Evolutionary conservation across 164 flowering plant species (phyloP), one percentile per base, ranked within the genome.

Genomic region (Vitis cinerea): DNA sequence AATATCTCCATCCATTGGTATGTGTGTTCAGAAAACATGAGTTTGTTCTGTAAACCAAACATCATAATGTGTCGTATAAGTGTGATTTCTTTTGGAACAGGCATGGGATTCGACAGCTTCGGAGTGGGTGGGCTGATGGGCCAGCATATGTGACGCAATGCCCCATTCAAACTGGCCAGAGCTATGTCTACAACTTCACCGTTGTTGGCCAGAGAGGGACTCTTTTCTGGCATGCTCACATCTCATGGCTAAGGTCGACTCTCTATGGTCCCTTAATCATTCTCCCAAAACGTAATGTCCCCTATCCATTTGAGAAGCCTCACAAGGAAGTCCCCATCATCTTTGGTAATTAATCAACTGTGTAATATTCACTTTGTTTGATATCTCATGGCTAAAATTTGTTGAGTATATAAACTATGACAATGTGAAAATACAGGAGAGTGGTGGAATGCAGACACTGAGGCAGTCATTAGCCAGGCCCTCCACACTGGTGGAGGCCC

Each of bases 401-500:
- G 27, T 23, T 23, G 27, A 23, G 27, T 23, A 37, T 6, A 37
- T 37, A 37, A 37, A 37, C 23, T 6, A 8, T 17, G 27, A 19
- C 23, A 14, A 23, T 3, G 7, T 16, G 13, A 37, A 60, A n/a
- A 60, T 77, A 1, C 76, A 80, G 85, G 85, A 54, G 86, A 83
- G 67, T 83, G 84, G 86, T 81, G 74, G 67, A 81, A 81, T 30
- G 72, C 65, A 2, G 81, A 81, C 49, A 19, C 84, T 23, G 83
- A 83, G 66, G 83, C 84, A 50, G 72, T 83, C 15, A 77, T 83
- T 12, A 71, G 17, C 56, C 84, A 81, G 17, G 84, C 84, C 53
- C 63, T 71, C 12, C 79, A 68, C 37, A 81, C 84, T 0, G 86
- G 86, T 13, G 86, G 81, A 16, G 84, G 81, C 8, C 86, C 86